Conservation (phyloP, 352 stramenopile genomes). For the Plasmopara halstedii region DNA sequence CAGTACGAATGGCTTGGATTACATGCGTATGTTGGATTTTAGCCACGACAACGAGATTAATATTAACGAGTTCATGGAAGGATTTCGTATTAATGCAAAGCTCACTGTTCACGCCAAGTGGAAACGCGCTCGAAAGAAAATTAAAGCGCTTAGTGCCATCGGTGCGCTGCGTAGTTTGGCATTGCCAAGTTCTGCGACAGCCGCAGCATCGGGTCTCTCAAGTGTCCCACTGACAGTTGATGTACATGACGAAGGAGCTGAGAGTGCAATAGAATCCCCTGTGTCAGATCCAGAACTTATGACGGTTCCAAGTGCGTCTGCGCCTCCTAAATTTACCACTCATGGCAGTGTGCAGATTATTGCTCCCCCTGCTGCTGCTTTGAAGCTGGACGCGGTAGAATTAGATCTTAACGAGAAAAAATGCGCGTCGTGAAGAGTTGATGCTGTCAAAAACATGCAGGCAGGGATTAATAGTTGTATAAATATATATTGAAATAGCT, state of each 20-base stretch:
- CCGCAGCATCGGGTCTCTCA: slow-evolving; percentile 15
- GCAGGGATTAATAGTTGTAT: too few species aligned
- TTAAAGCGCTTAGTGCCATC: slow-evolving; percentile 75
- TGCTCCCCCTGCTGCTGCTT: slow-evolving; percentile 16
- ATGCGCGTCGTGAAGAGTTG: background rate
- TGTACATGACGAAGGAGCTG: slow-evolving; percentile 9
- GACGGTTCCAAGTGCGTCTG: slow-evolving; percentile 20
- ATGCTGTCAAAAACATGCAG: too few species aligned
- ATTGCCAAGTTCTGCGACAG: slow-evolving; percentile 18
- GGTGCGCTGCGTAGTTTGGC: slow-evolving; percentile 43
- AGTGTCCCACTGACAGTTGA: slow-evolving; percentile 5
- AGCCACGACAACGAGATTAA: slow-evolving; percentile 83
- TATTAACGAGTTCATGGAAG: slow-evolving; percentile 88
- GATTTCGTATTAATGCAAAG: slow-evolving; percentile 82
- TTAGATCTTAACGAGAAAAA: slow-evolving; percentile 20
- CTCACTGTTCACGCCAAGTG: slow-evolving; percentile 82
- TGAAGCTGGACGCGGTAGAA: slow-evolving; percentile 27
- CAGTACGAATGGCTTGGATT: slow-evolving; percentile 56
- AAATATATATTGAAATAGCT: too few species aligned
- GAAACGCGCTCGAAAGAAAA: slow-evolving; percentile 83
- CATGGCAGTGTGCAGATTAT: slow-evolving; percentile 69
- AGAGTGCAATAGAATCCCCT: slow-evolving; percentile 6
- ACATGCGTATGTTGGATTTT: slow-evolving; percentile 85
- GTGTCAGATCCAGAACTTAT: slow-evolving; percentile 26
- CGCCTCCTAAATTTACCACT: slow-evolving; percentile 42